Conservation (phyloP, 345 rosid species). For the Citrus australasica region DNA sequence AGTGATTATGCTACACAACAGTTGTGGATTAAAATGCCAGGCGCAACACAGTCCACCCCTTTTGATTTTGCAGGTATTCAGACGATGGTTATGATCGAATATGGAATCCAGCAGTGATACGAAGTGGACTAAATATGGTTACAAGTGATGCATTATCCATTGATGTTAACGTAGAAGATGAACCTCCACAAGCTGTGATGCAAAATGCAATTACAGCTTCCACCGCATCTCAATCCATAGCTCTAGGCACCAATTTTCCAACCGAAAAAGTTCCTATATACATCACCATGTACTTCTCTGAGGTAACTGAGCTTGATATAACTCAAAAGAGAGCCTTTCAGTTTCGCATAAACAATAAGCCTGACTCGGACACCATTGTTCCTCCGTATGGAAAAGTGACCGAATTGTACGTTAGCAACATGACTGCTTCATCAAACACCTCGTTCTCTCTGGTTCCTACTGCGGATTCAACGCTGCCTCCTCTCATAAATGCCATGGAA, state of each 20-base stretch:
- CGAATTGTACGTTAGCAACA: constrained; percentile 13
- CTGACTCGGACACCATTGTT: constrained; percentile 1
- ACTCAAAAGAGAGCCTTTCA: constrained; percentile 34
- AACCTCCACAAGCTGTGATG: constrained; percentile 32
- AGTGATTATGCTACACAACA: no score
- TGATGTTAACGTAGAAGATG: constrained; percentile 14
- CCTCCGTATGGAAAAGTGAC: constrained; percentile 29
- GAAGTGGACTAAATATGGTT: constrained; percentile 10
- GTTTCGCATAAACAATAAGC: constrained; percentile 16
- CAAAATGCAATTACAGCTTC: constrained; percentile 32
- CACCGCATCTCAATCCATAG: constrained; percentile 10
- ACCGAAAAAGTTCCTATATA: constrained; percentile 13
- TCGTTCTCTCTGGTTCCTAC: constrained; percentile 31
- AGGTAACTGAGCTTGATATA: constrained; percentile 29
- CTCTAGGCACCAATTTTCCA: constrained; percentile 17
- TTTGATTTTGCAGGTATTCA: constrained; percentile 9
- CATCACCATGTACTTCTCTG: constrained; percentile 44
- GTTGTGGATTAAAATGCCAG: no score
- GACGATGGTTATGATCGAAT: constrained; percentile 36
- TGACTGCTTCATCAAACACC: constrained; percentile 26
- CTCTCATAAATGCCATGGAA: constrained; percentile 49
- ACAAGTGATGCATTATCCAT: constrained; percentile 9
- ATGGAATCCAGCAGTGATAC: constrained; percentile 29
- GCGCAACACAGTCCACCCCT: no score
- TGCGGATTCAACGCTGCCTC: constrained; percentile 39